A percentile compares a stretch with the other conserved stretches of the same genome.
phyloP scores from a whole-genome alignment of 73 alveolate genomes.

The Paraurostyla sp. region DNA sequence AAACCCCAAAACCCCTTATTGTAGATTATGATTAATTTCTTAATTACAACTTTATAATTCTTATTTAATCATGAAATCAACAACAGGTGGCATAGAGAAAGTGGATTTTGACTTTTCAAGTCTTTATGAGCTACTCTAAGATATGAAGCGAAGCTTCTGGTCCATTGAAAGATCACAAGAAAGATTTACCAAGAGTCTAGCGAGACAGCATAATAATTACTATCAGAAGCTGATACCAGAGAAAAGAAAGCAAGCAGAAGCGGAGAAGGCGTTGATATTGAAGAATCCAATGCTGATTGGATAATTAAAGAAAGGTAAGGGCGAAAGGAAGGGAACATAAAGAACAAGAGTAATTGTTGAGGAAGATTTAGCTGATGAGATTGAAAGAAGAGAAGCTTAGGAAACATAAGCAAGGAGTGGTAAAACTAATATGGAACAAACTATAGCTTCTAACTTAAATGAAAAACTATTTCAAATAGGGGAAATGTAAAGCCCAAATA shows the following conservation, averaged over 20 bases:
- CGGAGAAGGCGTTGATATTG: not conserved
- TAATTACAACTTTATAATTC: too few relatives aligned
- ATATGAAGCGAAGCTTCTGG: slow-evolving; percentile 52
- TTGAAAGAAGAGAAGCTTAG: slow-evolving; percentile 43
- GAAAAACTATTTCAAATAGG: too few relatives aligned
- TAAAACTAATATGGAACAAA: not conserved
- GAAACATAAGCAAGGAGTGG: not conserved
- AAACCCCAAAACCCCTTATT: too few relatives aligned
- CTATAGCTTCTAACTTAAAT: not conserved
- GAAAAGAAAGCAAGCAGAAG: slow-evolving; percentile 37
- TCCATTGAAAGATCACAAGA: slow-evolving; percentile 21
- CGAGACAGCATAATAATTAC: slow-evolving; percentile 26
- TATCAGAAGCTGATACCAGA: slow-evolving; percentile 47
- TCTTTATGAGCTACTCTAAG: slow-evolving; percentile 25
- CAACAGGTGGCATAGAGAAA: too few relatives aligned
- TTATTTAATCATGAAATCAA: too few relatives aligned
- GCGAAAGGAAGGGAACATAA: not conserved
- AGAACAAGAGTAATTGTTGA: not conserved
- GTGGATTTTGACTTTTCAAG: slow-evolving; percentile 42
- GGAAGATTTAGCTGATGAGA: slow-evolving; percentile 33
- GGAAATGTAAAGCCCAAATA: too few relatives aligned
- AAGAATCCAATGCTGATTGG: slow-evolving; percentile 26
- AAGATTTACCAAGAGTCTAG: not conserved
- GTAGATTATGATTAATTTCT: too few relatives aligned
- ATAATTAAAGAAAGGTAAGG: not conserved